Evolutionary conservation across 106 monocot genomes (phyloP).

Genomic region (Gastrodia elata): DNA sequence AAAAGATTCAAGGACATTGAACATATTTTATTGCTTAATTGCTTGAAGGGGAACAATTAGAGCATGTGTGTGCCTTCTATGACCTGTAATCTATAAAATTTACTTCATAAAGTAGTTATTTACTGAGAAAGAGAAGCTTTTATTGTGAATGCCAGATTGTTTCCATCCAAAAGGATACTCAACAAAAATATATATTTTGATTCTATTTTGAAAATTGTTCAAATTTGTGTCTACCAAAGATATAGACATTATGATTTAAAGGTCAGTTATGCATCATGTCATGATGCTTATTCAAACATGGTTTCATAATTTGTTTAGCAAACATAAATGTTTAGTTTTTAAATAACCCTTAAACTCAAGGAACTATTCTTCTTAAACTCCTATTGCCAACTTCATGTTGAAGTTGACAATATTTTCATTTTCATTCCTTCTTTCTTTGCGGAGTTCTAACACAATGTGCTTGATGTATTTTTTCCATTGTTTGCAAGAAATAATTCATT

Average conservation of each 20-base stretch:
- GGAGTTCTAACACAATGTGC: not conserved
- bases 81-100: not conserved
- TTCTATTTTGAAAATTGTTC: constrained; percentile 1
- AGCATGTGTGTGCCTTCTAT: not conserved
- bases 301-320: not conserved
- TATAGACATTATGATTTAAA: not conserved
- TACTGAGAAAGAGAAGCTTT: not conserved
- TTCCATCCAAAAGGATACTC: not conserved
- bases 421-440: not conserved
- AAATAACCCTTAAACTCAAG: not conserved
- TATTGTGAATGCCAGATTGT: not conserved
- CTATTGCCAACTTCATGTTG: not conserved
- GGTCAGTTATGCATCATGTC: not conserved
- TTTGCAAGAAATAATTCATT: not conserved
- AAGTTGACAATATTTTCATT: not conserved
- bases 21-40: not conserved
- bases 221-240: not conserved
- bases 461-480: not conserved
- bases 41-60: not conserved
- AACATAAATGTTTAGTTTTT: not conserved
- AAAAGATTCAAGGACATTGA: not conserved
- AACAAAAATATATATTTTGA: not conserved
- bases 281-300: not conserved
- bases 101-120: too few species aligned
- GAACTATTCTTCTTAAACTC: not conserved